Evolutionary conservation across 108 stramenopile genomes (phyloP), one percentile per base, ranked within the genome.

Genomic region (Nannochloropsis gaditana): DNA sequence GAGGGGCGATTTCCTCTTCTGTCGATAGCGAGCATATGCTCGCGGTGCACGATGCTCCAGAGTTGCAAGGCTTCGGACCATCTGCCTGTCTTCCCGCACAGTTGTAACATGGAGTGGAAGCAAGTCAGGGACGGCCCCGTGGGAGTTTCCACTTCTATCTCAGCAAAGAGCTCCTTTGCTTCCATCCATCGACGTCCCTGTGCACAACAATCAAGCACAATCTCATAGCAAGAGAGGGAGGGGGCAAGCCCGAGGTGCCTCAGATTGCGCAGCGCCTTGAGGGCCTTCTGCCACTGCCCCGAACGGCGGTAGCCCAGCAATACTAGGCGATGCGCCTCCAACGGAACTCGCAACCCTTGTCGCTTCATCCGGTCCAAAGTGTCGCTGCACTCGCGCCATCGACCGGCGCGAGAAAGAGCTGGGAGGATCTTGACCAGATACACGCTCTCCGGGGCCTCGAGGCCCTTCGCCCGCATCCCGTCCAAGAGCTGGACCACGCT

Each of bases 391-490:
- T 73, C 59, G 2, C 59, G 59, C 59, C 59, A 73, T n/a, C 59
- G 59, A 73, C 59, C 59, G 59, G 59, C 59, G 19, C n/a, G 15
- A 8, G 59, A 73, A n/a, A 73, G 59, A n/a, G 59, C 59, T n/a
- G 59, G 59, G 6, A 73, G 59, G 59, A 73, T 73, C n/a, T 73
- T 73, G 59, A 73, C 19, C 19, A 73, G 59, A n/a, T n/a, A 73
- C 15, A 73, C 19, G 6, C n/a, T n/a, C n/a, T 73, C 59, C 19
- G 59, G n/a, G 6, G 8, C 59, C n/a, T 73, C 59, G 6, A 73
- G 59, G 19, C 59, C 59, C n/a, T 73, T 73, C 5, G 59, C 59
- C n/a, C n/a, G 59, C 85, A 85, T 85, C 80, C 80, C 81, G 43
- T 44, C 41, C 79, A 85, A 41, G 11, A 85, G 81, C 41, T 42